phyloP scores from a whole-genome alignment of 306 rosid species.

The Parietaria judaica region DNA sequence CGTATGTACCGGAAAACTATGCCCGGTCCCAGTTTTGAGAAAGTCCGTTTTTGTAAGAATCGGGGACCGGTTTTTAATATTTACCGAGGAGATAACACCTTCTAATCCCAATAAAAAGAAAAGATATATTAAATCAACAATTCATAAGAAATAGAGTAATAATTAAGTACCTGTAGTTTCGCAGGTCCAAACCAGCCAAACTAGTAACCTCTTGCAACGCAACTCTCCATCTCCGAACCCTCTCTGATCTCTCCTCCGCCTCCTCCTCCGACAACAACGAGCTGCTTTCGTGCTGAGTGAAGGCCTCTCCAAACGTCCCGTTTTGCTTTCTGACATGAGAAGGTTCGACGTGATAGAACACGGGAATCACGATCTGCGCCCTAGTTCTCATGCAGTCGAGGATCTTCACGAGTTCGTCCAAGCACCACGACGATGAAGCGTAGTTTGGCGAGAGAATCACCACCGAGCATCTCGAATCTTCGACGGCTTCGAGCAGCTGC shows the following conservation, averaged over 20 bases:
- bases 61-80: too few species aligned
- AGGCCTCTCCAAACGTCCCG: slow-evolving; percentile 4
- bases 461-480: background rate
- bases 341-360: slow-evolving; percentile 12
- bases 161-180: background rate
- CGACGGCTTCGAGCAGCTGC: slow-evolving; percentile 1
- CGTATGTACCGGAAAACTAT: too few species aligned
- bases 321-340: background rate
- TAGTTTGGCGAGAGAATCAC: slow-evolving; percentile 1
- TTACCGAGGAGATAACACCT: too few species aligned
- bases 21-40: too few species aligned
- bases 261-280: background rate
- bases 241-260: background rate
- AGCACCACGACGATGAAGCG: slow-evolving; percentile 3
- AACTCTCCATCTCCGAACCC: background rate
- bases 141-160: too few species aligned
- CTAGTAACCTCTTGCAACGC: background rate
- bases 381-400: slow-evolving; percentile 4
- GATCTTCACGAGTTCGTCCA: slow-evolving; percentile 3
- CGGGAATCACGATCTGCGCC: background rate
- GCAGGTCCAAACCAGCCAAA: slow-evolving; percentile 6
- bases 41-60: too few species aligned
- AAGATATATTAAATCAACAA: too few species aligned
- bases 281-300: background rate
- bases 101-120: too few species aligned